Evolutionary conservation across 345 rosid species (phyloP).

Genomic region (Pistacia integerrima): DNA sequence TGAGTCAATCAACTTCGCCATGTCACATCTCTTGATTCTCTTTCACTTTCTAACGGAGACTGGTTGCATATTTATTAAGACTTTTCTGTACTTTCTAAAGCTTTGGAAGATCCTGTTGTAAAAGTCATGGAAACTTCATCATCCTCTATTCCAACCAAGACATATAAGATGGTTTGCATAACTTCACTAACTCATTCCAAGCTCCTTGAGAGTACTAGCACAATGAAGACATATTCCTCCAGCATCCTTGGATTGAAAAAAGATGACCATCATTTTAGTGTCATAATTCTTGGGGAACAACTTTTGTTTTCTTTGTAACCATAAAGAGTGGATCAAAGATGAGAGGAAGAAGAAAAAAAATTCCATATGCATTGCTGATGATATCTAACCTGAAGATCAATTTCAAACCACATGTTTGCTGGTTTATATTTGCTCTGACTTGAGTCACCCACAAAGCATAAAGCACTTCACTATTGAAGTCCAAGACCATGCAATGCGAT

Average conservation of each 20-base stretch:
- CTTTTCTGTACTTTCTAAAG: neutral
- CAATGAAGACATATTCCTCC: no score
- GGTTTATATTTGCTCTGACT: neutral
- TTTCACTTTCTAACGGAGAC: neutral
- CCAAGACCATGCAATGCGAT: no score
- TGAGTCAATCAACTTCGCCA: neutral
- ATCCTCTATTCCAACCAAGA: no score
- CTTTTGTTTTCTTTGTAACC: no score
- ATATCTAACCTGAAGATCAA: slow-evolving; percentile 5
- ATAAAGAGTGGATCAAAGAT: neutral
- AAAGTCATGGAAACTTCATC: no score
- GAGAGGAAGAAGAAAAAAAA: neutral
- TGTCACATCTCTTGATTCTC: neutral
- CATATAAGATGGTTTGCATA: no score
- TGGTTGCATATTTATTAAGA: no score
- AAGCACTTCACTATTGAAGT: neutral
- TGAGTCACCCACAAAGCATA: neutral
- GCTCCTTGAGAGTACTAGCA: no score
- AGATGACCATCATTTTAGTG: no score
- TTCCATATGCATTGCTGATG: neutral
- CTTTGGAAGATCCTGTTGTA: neutral
- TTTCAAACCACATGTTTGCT: neutral
- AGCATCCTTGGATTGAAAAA: no score
- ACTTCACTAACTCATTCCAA: no score
- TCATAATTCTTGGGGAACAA: no score